These are phyloP conservation scores for Dillenia suffruticosa DNA, from an alignment of 164 flowering plant genomes.

Conservation along the genomic window DNA sequence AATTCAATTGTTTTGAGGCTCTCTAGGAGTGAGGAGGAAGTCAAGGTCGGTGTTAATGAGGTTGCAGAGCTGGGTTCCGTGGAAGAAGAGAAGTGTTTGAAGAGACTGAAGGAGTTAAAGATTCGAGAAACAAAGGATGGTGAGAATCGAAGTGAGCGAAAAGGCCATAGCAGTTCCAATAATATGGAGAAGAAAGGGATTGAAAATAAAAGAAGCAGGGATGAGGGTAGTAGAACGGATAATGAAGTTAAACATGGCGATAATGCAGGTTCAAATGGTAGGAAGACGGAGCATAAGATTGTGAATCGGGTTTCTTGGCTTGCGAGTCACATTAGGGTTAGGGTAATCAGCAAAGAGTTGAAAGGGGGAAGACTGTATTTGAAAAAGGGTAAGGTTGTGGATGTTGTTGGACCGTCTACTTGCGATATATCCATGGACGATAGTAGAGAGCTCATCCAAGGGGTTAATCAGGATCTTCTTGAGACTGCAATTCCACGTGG, in stretches of 20 bases:
- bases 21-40: conserved; percentile 31
- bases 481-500: conserved; percentile 80
- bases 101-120: conserved; percentile 35
- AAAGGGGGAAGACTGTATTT: conserved; percentile 71
- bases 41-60: conserved; percentile 31
- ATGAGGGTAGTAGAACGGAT: conserved; percentile 3
- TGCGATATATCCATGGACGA: conserved; percentile 84
- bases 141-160: conserved; percentile 7
- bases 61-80: conserved; percentile 57
- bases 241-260: background rate
- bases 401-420: conserved; percentile 61
- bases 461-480: conserved; percentile 60
- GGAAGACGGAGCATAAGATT: background rate
- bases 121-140: conserved; percentile 14
- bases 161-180: conserved; percentile 3
- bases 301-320: conserved; percentile 46
- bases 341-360: conserved; percentile 61
- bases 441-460: conserved; percentile 61
- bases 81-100: conserved; percentile 61
- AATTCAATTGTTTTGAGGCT: conserved; percentile 38
- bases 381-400: conserved; percentile 78
- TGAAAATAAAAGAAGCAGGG: conserved; percentile 14
- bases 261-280: background rate
- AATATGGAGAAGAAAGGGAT: conserved; percentile 7
- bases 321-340: conserved; percentile 65